A percentile compares a stretch with the other conserved stretches of the same genome.
Conservation (phyloP, 2,329 filamentous ascomycete genomes). For the Colletotrichum sp. region DNA sequence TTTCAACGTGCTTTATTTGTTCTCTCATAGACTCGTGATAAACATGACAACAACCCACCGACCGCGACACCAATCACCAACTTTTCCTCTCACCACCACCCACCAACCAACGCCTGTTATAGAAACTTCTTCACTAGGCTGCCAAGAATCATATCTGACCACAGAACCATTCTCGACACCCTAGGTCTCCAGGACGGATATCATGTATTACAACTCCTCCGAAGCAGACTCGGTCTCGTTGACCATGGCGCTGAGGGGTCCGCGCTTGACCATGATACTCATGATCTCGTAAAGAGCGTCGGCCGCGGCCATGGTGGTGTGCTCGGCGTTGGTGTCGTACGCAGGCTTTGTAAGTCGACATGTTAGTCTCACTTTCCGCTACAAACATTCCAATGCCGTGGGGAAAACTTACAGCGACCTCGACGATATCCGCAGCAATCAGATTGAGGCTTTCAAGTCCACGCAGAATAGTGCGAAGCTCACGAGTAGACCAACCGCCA, state of each 20-base stretch:
- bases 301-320: slow-evolving; percentile 76
- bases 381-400: too few relatives aligned
- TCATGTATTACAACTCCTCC: slow-evolving; percentile 5
- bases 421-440: slow-evolving; percentile 74
- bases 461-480: slow-evolving; percentile 73
- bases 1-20: not conserved
- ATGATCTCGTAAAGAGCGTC: slow-evolving; percentile 79
- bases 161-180: not conserved
- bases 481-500: slow-evolving; percentile 76
- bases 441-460: slow-evolving; percentile 73
- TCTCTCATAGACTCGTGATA: not conserved
- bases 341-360: slow-evolving; percentile 48
- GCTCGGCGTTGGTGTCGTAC: slow-evolving; percentile 75
- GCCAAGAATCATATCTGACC: not conserved
- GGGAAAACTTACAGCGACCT: slow-evolving; percentile 65
- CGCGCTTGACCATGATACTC: slow-evolving; percentile 83
- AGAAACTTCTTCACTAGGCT: not conserved
- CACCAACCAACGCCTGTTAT: not conserved
- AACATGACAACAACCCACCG: not conserved
- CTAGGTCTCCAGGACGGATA: not conserved
- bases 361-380: too few relatives aligned
- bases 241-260: slow-evolving; percentile 58
- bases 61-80: not conserved
- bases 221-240: slow-evolving; percentile 9
- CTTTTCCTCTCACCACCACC: not conserved